phyloP scores from a whole-genome alignment of 2,329 filamentous ascomycete genomes.

The Exophiala sp. region DNA sequence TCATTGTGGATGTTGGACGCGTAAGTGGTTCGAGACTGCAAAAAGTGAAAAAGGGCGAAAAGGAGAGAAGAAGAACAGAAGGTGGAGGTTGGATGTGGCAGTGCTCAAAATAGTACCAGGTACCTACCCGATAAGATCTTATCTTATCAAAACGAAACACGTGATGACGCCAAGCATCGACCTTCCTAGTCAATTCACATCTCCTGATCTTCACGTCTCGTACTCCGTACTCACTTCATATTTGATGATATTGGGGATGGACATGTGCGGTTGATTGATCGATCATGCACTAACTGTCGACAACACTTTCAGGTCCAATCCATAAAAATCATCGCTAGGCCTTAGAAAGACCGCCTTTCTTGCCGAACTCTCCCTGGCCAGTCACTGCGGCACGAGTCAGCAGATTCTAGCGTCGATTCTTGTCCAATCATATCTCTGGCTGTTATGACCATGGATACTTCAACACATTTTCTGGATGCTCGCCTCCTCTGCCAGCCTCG shows the following conservation, averaged over 20 bases:
- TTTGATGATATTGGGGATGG: no score
- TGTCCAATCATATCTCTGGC: neutral
- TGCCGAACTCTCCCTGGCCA: neutral
- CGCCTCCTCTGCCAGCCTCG: no score
- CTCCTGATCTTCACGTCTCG: no score
- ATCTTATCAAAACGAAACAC: no score
- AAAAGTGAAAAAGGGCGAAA: neutral
- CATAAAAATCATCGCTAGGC: no score
- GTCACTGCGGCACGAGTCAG: neutral
- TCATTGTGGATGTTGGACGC: neutral
- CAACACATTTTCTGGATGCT: neutral
- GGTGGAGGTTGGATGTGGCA: neutral
- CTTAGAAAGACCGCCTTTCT: neutral
- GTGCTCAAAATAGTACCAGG: neutral
- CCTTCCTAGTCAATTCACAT: no score
- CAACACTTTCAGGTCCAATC: no score
- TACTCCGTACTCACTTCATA: no score
- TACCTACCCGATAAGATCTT: no score
- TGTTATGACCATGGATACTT: neutral
- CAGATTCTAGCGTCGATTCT: neutral
- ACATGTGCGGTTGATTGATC: no score
- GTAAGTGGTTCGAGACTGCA: neutral
- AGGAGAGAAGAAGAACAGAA: neutral
- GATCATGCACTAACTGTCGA: no score
- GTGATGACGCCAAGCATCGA: no score